These are phyloP conservation scores for Penicillium steckii DNA, from an alignment of 495 filamentous ascomycete genomes.

Conservation along the genomic window DNA sequence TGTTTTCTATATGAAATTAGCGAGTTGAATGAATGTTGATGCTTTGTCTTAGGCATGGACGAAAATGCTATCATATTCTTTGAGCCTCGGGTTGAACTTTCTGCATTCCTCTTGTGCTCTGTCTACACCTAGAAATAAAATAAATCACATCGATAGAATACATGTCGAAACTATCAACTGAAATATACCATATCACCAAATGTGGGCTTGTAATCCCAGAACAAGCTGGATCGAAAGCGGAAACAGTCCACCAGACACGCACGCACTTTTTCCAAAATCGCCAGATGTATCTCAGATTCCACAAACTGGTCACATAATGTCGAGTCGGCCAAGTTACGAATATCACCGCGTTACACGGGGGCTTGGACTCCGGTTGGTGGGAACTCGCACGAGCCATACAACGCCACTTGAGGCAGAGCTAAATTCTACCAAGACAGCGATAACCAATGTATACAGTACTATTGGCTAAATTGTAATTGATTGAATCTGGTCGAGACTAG, in stretches of 20 bases:
- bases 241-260: neutral
- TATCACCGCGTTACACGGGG: slow-evolving; percentile 1
- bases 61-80: no score
- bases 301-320: neutral
- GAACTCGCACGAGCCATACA: slow-evolving; percentile 5
- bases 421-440: slow-evolving; percentile 7
- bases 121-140: no score
- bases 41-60: no score
- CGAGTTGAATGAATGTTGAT: no score
- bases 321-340: slow-evolving; percentile 3
- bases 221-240: neutral
- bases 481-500: neutral
- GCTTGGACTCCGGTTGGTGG: slow-evolving; percentile 2
- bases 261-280: neutral
- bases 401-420: slow-evolving; percentile 3
- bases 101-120: no score
- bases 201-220: neutral
- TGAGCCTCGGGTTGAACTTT: no score
- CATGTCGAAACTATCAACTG: neutral
- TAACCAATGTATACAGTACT: neutral
- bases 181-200: neutral
- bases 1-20: no score
- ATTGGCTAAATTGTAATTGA: neutral
- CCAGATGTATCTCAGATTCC: neutral
- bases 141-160: neutral